Evolutionary conservation across 2,329 filamentous ascomycete species (phyloP), one percentile per base, ranked within the genome.

Genomic region (Cordyceps cicadae): DNA sequence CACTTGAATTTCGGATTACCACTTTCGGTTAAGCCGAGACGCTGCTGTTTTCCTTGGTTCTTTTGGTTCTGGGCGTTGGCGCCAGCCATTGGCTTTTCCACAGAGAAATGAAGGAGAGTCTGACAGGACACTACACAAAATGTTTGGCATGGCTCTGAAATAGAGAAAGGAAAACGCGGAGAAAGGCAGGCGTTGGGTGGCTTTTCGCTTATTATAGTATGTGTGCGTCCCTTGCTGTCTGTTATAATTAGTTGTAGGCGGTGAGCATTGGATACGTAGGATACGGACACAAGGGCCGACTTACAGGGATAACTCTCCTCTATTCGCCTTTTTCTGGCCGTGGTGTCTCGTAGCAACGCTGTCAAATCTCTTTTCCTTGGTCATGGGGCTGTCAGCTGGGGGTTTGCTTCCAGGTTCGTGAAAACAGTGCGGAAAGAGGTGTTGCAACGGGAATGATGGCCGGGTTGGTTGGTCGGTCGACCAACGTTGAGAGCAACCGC

Each of bases 1-100:
- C n/a, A n/a, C n/a, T n/a, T 14, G 3, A 11, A 11, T 53, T 54
- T 60, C 58, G 58, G 58, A 32, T 60, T 60, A 11, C 58, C 58
- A 41, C 11, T 54, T 60, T 60, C 12, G 50, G 58, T 1, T 17
- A 48, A 7, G 4, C 58, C 41, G 51, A 60, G 51, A 54, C 41
- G 21, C 29, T 11, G 32, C 12, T 37, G 34, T 4, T 8, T 8
- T 29, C 26, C 26, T 29, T 29, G 26, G 26, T 29, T 24, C 24
- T 2, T 4, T 24, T 24, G 24, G 24, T 24, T 24, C 24, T 24
- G 24, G 24, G n/a, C n/a, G n/a, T n/a, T n/a, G 24, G 24, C 3
- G 24, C 24, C 29, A 29, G 29, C 14, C 12, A 15, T 3, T 43
- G 19, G 26, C 3, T n/a, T 29, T 37, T 37, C 34, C 26, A 19